phyloP scores from a whole-genome alignment of 2,329 filamentous ascomycete genomes.

The Geosmithia putterillii region DNA sequence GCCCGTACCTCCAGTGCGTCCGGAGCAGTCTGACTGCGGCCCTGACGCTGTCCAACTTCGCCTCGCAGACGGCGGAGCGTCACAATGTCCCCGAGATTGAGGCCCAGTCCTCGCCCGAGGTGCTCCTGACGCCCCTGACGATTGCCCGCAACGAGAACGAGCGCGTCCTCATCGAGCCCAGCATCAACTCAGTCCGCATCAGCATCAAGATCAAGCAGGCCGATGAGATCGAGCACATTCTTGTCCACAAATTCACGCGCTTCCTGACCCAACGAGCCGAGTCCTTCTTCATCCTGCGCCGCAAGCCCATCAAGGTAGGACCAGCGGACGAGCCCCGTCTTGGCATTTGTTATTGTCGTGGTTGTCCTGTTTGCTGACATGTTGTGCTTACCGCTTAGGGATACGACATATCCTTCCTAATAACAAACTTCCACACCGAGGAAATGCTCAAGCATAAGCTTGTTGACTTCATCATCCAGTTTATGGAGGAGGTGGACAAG shows the following conservation, averaged over 20 bases:
- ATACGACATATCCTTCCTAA: constrained; percentile 97
- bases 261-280: constrained; percentile 72
- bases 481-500: constrained; percentile 99
- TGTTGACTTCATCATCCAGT: constrained; percentile 97
- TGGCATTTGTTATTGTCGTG: background rate
- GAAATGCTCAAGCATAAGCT: constrained; percentile 98
- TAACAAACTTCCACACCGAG: constrained; percentile 98
- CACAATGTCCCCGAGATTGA: constrained; percentile 98
- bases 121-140: constrained; percentile 80
- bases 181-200: constrained; percentile 91
- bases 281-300: constrained; percentile 88
- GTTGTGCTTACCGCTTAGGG: constrained; percentile 58
- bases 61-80: constrained; percentile 88
- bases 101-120: constrained; percentile 82
- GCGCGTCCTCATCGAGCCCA: constrained; percentile 89
- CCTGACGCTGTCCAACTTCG: constrained; percentile 81
- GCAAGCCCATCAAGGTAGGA: constrained; percentile 84
- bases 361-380: constrained; percentile 7
- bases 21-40: constrained; percentile 89
- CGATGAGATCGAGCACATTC: constrained; percentile 94
- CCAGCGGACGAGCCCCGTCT: background rate
- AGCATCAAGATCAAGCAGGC: constrained; percentile 99
- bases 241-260: constrained; percentile 96
- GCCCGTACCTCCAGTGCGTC: constrained; percentile 92
- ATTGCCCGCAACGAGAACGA: constrained; percentile 96